phyloP scores from a whole-genome alignment of 139 green algal species.

The Haematococcus sp. region DNA sequence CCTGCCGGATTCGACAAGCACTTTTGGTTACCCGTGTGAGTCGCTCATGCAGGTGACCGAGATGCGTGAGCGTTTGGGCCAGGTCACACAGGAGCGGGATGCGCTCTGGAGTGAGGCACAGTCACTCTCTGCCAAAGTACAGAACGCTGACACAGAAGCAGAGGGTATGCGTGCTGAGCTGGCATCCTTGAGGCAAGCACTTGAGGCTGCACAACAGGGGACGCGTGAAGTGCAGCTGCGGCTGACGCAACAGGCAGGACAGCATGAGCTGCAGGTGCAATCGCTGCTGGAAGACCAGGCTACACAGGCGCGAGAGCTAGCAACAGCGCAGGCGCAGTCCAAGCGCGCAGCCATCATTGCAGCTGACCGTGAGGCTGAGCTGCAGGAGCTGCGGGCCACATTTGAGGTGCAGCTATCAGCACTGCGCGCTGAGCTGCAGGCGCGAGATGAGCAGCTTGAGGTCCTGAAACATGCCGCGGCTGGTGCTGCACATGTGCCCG shows the following conservation, averaged over 20 bases:
- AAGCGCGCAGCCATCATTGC: background rate
- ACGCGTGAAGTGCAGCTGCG: background rate
- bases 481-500: too few species aligned
- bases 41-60: too few species aligned
- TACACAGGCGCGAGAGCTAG: background rate
- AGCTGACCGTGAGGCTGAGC: conserved; percentile 2
- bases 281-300: background rate
- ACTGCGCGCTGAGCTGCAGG: conserved; percentile 7
- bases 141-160: too few species aligned
- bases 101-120: too few species aligned
- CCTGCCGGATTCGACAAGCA: too few species aligned
- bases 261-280: conserved; percentile 2
- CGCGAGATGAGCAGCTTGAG: background rate
- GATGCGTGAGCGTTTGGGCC: too few species aligned
- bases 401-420: background rate
- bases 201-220: background rate
- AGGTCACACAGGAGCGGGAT: too few species aligned
- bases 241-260: conserved; percentile 5
- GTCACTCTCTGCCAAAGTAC: too few species aligned
- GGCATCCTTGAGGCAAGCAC: background rate
- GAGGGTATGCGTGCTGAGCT: background rate
- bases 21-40: too few species aligned
- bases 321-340: background rate
- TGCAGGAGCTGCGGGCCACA: conserved; percentile 1
- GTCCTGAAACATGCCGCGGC: too few species aligned